Evolutionary conservation across 345 rosid genomes (phyloP).

Genomic region (Anacardium occidentale): DNA sequence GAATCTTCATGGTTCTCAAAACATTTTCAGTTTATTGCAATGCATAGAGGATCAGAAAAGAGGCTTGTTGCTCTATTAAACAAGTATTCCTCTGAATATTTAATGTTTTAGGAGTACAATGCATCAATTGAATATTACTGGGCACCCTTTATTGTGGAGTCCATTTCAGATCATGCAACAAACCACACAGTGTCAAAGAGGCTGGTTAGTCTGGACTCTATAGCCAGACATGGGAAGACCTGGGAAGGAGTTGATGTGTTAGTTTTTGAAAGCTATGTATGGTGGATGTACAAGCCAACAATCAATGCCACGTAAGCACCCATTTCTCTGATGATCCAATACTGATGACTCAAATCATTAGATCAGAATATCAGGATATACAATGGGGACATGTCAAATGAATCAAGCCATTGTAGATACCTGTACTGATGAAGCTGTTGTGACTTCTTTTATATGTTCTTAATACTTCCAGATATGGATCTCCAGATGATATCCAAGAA

Average conservation of each 20-base stretch:
- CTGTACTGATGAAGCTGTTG: background rate
- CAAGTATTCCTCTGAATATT: background rate
- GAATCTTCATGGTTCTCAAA: background rate
- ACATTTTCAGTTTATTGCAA: background rate
- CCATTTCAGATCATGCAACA: conserved; percentile 87
- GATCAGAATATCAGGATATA: too few relatives aligned
- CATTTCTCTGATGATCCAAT: background rate
- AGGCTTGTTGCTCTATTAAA: too few relatives aligned
- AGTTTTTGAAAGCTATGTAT: conserved; percentile 83
- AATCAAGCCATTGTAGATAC: too few relatives aligned
- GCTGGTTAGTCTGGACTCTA: conserved; percentile 76
- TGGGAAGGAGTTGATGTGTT: conserved; percentile 75
- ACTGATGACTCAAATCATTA: too few relatives aligned
- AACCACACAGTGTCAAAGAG: conserved; percentile 77
- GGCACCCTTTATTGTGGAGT: conserved; percentile 94
- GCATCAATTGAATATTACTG: conserved; percentile 82
- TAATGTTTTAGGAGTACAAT: conserved; percentile 60
- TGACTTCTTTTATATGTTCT: background rate
- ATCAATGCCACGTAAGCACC: conserved; percentile 83
- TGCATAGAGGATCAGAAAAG: too few relatives aligned
- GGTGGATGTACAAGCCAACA: conserved; percentile 93
- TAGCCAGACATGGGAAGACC: conserved; percentile 71
- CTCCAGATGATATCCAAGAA: conserved; percentile 43
- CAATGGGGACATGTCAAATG: too few relatives aligned
- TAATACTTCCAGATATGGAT: conserved; percentile 49